phyloP scores from a whole-genome alignment of 768 basidiomycete species.

The Favolaschia claudopus region DNA sequence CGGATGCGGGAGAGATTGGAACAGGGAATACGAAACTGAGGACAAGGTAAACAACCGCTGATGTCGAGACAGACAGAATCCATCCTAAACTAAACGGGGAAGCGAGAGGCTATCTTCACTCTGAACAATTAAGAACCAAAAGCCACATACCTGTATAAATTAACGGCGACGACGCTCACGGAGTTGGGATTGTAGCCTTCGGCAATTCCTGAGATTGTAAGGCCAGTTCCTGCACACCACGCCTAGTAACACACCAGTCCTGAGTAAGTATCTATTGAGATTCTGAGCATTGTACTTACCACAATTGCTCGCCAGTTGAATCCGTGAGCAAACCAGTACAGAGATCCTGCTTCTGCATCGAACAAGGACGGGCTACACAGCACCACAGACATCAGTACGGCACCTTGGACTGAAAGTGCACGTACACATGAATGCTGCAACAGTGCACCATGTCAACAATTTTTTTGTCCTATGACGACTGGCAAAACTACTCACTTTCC shows the following conservation, averaged over 20 bases:
- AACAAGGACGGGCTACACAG: conserved; percentile 20
- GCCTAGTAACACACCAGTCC: conserved; percentile 3
- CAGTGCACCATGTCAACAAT: too few species aligned
- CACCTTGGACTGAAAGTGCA: background rate
- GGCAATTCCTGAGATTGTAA: conserved; percentile 25
- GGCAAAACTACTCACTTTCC: conserved; percentile 15
- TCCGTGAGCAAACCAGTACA: conserved; percentile 26
- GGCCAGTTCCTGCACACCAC: conserved; percentile 20
- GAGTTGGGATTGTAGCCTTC: conserved; percentile 14
- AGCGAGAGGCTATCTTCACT: too few species aligned
- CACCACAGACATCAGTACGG: background rate
- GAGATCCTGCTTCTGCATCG: conserved; percentile 15
- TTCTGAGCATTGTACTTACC: background rate
- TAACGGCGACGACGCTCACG: conserved; percentile 14
- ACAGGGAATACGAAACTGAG: conserved; percentile 25
- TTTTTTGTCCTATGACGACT: too few species aligned
- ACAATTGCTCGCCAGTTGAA: conserved; percentile 28
- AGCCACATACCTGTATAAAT: conserved; percentile 20
- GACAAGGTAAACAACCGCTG: conserved; percentile 11
- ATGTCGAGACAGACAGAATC: conserved; percentile 20
- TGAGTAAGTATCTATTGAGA: background rate
- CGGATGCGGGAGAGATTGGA: conserved; percentile 15
- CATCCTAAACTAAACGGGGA: conserved; percentile 10
- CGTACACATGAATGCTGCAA: conserved; percentile 23
- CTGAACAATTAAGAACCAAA: too few species aligned